Conservation (phyloP, 768 basidiomycete species). For the Hygrophorus russula region DNA sequence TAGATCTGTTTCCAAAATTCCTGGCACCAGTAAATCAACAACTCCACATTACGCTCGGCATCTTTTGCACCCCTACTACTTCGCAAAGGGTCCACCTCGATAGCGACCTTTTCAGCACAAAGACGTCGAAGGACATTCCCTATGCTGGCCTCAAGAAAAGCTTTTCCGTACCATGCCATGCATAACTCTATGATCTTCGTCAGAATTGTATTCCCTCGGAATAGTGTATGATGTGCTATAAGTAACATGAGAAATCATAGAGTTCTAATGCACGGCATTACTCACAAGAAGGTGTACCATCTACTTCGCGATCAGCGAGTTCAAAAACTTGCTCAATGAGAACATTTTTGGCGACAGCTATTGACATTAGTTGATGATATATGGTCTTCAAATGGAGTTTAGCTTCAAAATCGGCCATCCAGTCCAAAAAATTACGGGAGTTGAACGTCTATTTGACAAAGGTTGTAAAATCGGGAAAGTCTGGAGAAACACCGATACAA, state of each 20-base stretch:
- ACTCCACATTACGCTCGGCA: slow-evolving; percentile 54
- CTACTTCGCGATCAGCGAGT: slow-evolving; percentile 60
- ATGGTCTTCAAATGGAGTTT: slow-evolving; percentile 56
- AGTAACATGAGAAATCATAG: neutral
- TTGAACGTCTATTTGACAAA: slow-evolving; percentile 32
- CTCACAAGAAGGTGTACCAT: slow-evolving; percentile 55
- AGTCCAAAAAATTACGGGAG: slow-evolving; percentile 58
- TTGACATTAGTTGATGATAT: slow-evolving; percentile 49
- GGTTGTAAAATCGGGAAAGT: neutral
- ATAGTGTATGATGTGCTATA: slow-evolving; percentile 66
- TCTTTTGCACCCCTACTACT: slow-evolving; percentile 51
- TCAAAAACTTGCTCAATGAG: slow-evolving; percentile 61
- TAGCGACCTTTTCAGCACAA: slow-evolving; percentile 59
- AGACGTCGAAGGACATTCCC: slow-evolving; percentile 60
- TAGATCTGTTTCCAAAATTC: slow-evolving; percentile 80
- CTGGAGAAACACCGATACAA: slow-evolving; percentile 11
- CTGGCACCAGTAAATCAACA: slow-evolving; percentile 66
- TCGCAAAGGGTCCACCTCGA: slow-evolving; percentile 75
- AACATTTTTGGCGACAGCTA: slow-evolving; percentile 57
- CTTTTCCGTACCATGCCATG: slow-evolving; percentile 74
- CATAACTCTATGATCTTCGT: slow-evolving; percentile 71
- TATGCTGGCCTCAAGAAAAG: slow-evolving; percentile 72
- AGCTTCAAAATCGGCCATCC: slow-evolving; percentile 61
- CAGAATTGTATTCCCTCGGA: slow-evolving; percentile 54
- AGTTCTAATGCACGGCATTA: slow-evolving; percentile 3